Percentiles rank a stretch among this genome's conserved stretches.
Evolutionary conservation across 139 green algal genomes (phyloP).

Genomic region (Trebouxia sp.): DNA sequence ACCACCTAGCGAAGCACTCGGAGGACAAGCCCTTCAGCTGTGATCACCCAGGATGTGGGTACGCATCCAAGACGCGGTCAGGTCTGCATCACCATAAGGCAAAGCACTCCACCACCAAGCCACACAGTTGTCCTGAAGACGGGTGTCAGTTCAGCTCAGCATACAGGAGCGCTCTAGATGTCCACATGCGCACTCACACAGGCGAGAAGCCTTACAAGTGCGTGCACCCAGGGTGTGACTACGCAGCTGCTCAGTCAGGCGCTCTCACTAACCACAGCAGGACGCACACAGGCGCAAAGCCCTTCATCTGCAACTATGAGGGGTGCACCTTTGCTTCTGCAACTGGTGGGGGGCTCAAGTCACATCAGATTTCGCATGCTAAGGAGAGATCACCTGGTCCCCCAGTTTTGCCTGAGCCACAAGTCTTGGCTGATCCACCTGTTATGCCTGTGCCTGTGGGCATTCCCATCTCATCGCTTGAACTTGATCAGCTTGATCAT

Average conservation of each 20-base stretch:
- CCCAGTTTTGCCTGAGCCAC: neutral
- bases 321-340: conserved; percentile 4
- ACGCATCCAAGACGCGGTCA: conserved; percentile 17
- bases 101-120: conserved; percentile 16
- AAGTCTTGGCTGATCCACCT: neutral
- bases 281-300: conserved; percentile 11
- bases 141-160: conserved; percentile 15
- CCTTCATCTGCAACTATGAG: conserved; percentile 4
- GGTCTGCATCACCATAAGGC: conserved; percentile 16
- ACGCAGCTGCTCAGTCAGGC: conserved; percentile 5
- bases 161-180: conserved; percentile 3
- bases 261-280: conserved; percentile 13
- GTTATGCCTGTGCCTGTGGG: neutral
- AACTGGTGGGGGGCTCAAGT: conserved; percentile 13
- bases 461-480: neutral
- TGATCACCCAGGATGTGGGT: conserved; percentile 3
- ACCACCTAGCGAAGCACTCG: conserved; percentile 16
- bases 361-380: neutral
- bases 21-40: conserved; percentile 26
- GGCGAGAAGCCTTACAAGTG: conserved; percentile 23
- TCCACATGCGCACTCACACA: conserved; percentile 21
- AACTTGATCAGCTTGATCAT: too few relatives aligned
- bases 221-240: conserved; percentile 5
- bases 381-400: conserved; percentile 5
- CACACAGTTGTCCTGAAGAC: neutral